Base-by-base conservation (phyloP, 2,329 filamentous ascomycete genomes). In the Xylaria digitata region DNA sequence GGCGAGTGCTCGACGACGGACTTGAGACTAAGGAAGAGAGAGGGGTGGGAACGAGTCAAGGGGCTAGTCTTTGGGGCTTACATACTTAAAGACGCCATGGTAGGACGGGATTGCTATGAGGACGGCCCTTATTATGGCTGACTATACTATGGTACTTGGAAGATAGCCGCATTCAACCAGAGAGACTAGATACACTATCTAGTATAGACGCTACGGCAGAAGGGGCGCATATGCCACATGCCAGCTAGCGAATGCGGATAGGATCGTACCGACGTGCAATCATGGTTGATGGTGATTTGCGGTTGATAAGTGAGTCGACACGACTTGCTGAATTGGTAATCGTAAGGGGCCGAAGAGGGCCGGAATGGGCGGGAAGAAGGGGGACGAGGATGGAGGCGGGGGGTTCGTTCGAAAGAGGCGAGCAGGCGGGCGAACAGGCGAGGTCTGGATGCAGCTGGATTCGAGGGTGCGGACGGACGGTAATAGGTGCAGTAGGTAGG, bases 71-170 rank as follows among this genome's bases (percentile, higher is more conserved):
- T 62, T 50, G 61, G 66, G 69, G 72, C 67, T 76, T 73, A 76
- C 75, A 74, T 75, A 76, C 75, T 75, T 61, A 76, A 69, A 61
- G 75, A 75, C 53, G 75, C 72, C 75, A 76, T 76, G 69, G 34
- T 70, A 34, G 56, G 54, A 58, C 57, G 40, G 34, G 40, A 61
- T 32, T 50, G 34, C 52, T 40, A 19, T 19, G 21, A 48, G 26
- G 26, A 5, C 26, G 26, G 5, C 6, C 26, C 19, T 49, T 30
- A 23, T 60, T 37, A 43, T 23, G 53, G 32, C 63, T 71, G 37
- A 40, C 37, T 40, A 15, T 40, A 37, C 8, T 13, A 37, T 15
- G 11, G 4, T 15, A 40, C 37, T 13, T 40, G 34, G 34, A 8
- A 40, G 37, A 74, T 73, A 73, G 72, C 71, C 68, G 73, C 69